A percentile compares a stretch with the other conserved stretches of the same genome.
These are phyloP conservation scores for Globomyces sp. DNA, from an alignment of 371 early-diverging fungal species.

Conservation along the genomic window DNA sequence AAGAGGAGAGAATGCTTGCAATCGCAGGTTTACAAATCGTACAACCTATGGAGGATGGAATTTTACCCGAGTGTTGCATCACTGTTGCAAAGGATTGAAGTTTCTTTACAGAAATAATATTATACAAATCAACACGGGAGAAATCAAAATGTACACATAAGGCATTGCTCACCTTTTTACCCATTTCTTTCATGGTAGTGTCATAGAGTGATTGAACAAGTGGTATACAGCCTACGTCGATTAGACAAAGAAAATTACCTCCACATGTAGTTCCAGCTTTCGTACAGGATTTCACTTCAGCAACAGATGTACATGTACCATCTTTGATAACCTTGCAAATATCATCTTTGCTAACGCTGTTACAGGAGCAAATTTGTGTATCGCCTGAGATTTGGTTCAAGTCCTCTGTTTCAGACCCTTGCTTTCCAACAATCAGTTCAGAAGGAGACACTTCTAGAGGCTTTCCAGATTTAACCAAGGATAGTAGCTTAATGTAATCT, in stretches of 20 bases:
- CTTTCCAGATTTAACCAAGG: conserved; percentile 49
- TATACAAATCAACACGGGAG: conserved; percentile 60
- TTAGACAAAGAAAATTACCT: too few species aligned
- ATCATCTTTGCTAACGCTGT: conserved; percentile 63
- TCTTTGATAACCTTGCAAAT: conserved; percentile 47
- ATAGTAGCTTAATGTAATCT: conserved; percentile 60
- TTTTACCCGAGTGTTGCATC: conserved; percentile 45
- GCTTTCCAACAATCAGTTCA: conserved; percentile 59
- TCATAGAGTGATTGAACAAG: conserved; percentile 59
- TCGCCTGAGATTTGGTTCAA: conserved; percentile 52
- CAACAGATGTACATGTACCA: conserved; percentile 50
- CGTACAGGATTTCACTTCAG: conserved; percentile 55
- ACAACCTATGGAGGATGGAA: conserved; percentile 43
- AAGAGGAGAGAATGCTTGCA: conserved; percentile 65
- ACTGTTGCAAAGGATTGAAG: conserved; percentile 53
- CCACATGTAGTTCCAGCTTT: conserved; percentile 45
- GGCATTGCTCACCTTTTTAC: conserved; percentile 50
- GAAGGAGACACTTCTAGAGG: conserved; percentile 52
- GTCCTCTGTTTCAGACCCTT: conserved; percentile 38
- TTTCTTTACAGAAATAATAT: conserved; percentile 60
- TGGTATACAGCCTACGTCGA: conserved; percentile 68
- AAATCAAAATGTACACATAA: conserved; percentile 63
- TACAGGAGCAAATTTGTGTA: conserved; percentile 69
- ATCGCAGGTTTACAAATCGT: conserved; percentile 66
- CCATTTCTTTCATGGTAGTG: conserved; percentile 56